Evolutionary conservation across 805 yeast genomes (phyloP), one percentile per base, ranked within the genome.

Genomic region (Ogataea saltuana): DNA sequence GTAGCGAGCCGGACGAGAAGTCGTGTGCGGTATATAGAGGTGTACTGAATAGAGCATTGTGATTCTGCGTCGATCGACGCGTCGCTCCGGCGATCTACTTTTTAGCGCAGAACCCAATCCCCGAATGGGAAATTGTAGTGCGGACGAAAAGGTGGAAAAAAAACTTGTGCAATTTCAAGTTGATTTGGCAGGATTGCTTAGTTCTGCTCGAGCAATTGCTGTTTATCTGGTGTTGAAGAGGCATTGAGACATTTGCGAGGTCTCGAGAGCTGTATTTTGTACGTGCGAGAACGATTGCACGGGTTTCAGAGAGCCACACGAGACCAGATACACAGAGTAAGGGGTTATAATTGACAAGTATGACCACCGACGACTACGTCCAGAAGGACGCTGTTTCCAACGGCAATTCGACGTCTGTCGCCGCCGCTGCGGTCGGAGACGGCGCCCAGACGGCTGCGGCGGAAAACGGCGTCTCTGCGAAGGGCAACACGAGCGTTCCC

Each of bases 101-200:
- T n/a, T n/a, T n/a, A n/a, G n/a, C n/a, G n/a, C n/a, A n/a, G n/a
- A n/a, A n/a, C n/a, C n/a, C n/a, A n/a, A n/a, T n/a, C n/a, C n/a
- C n/a, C n/a, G n/a, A n/a, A n/a, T n/a, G n/a, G n/a, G 38, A 34
- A 34, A 34, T 34, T 25, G 33, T 18, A 13, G 38, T 17, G 38
- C 25, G 36, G 23, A 29, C 22, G 23, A 33, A 33, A 19, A 19
- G 23, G 26, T 32, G 15, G 17, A 23, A 23, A 25, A 34, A 34
- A 32, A 32, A 32, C 4, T 18, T 23, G 10, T 34, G 38, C 29
- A 34, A 34, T 34, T 34, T 34, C 38, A 34, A 22, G 29, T 25
- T 34, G 38, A 34, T 34, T 22, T 34, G 18, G 21, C n/a, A n/a
- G n/a, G n/a, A 16, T 34, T 34, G 38, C 26, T 34, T 23, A 23